Evolutionary conservation across 2,329 filamentous ascomycete genomes (phyloP), one percentile per base, ranked within the genome.

Genomic region (Aotearoamyces nothofagi): DNA sequence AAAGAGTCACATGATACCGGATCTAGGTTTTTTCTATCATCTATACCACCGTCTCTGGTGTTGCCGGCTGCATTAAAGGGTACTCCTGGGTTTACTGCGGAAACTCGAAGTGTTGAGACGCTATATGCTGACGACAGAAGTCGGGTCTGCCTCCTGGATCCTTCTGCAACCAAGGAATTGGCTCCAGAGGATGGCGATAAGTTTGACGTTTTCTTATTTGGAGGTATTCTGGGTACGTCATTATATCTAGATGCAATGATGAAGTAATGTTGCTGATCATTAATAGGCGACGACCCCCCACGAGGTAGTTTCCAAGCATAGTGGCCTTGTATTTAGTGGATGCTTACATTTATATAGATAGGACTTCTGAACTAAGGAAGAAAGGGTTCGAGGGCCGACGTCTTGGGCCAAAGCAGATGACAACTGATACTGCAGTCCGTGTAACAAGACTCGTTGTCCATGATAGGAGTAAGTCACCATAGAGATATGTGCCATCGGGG

Each of bases 391-490:
- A 76, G 33, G 84, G 87, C 33, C 74, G 90, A 30, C 69, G 90
- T 33, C 63, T 98, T 16, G 90, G 90, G 1, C 82, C 87, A 5
- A 77, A 86, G 43, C 90, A 98, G 55, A 94, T 98, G 87, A 96
- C 90, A 3, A 98, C 90, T 4, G 90, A 98, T 52, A 98, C 90
- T 12, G 90, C 90, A 4, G 90, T 94, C 28, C 69, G 90, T 40
- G 87, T 94, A 24, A 96, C 90, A 17, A 71, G 90, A 39, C 77
- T 92, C 42, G 79, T 96, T 5, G 74, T 86, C 8, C 79, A 92
- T 46, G 71, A 86, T 39, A 78, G 78, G 58, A 68, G 86, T 92
- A 55, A 39, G 67, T 49, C 33, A 25, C 27, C n/a, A 15, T 9
- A 10, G n/a, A n/a, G n/a, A 12, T 12, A 6, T 22, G 10, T 24